Percentiles rank a stretch among this genome's conserved stretches.
These are phyloP conservation scores for Suillus subluteus DNA, from an alignment of 768 basidiomycete species.

Conservation along the genomic window DNA sequence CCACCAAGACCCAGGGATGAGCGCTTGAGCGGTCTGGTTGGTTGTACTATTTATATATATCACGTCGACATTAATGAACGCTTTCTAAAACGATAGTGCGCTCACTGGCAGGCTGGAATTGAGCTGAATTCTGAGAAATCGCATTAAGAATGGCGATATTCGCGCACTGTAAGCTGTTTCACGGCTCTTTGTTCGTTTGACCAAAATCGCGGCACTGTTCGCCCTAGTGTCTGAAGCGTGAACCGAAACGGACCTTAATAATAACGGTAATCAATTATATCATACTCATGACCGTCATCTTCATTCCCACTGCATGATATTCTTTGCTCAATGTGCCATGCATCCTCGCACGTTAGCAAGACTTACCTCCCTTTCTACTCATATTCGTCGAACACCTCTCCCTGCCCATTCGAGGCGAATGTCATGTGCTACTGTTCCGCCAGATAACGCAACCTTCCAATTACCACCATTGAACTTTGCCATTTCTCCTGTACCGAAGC, in stretches of 20 bases:
- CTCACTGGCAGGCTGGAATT: neutral
- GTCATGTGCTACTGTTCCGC: constrained; percentile 11
- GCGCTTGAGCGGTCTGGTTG: neutral
- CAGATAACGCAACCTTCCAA: neutral
- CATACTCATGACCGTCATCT: constrained; percentile 8
- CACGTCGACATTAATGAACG: neutral
- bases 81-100: neutral
- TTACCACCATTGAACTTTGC: constrained; percentile 38
- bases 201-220: neutral
- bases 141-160: neutral
- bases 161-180: neutral
- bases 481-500: constrained; percentile 59
- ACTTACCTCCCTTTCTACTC: constrained; percentile 18
- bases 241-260: neutral
- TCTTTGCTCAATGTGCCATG: constrained; percentile 12
- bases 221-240: neutral
- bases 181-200: neutral
- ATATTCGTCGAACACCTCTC: constrained; percentile 13
- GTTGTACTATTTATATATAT: neutral
- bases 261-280: neutral
- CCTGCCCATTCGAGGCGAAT: constrained; percentile 5
- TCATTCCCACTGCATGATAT: constrained; percentile 15
- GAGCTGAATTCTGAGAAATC: neutral
- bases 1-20: neutral
- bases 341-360: constrained; percentile 20